These are phyloP conservation scores for Colletotrichum viniferum DNA, from an alignment of 2,329 filamentous ascomycete genomes.

Conservation along the genomic window DNA sequence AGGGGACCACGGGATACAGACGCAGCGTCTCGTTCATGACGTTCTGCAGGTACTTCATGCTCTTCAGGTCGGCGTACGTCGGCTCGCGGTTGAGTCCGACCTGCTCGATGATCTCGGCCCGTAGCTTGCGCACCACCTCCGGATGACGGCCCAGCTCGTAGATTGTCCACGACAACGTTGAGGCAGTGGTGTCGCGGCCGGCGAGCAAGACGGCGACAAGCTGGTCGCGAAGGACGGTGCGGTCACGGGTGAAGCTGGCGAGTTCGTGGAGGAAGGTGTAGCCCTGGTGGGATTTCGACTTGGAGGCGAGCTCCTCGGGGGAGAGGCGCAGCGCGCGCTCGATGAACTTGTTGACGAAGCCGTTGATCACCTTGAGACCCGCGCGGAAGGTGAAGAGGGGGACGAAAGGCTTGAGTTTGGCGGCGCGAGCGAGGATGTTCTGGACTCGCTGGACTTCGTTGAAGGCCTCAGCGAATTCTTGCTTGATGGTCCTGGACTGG, in stretches of 20 bases:
- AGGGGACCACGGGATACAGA: slow-evolving; percentile 78
- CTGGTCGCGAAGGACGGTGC: slow-evolving; percentile 79
- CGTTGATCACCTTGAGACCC: slow-evolving; percentile 71
- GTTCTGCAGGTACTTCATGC: slow-evolving; percentile 81
- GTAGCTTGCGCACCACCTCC: slow-evolving; percentile 68
- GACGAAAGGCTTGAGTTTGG: slow-evolving; percentile 66
- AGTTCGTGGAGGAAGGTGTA: slow-evolving; percentile 91
- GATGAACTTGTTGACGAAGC: slow-evolving; percentile 80
- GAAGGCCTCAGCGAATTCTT: slow-evolving; percentile 82
- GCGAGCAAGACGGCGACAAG: slow-evolving; percentile 82
- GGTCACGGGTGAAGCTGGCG: slow-evolving; percentile 77
- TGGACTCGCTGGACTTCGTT: slow-evolving; percentile 79
- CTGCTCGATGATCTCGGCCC: slow-evolving; percentile 70
- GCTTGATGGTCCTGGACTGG: slow-evolving; percentile 53
- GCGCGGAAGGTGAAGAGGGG: slow-evolving; percentile 67
- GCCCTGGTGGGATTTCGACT: slow-evolving; percentile 70
- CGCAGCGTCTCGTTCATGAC: slow-evolving; percentile 79
- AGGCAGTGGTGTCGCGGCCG: slow-evolving; percentile 86
- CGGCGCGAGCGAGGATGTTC: slow-evolving; percentile 67
- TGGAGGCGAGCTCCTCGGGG: slow-evolving; percentile 73
- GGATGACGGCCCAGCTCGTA: slow-evolving; percentile 82
- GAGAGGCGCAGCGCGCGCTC: slow-evolving; percentile 72
- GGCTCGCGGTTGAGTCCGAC: slow-evolving; percentile 68
- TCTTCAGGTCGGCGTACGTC: slow-evolving; percentile 82
- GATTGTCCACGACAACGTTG: slow-evolving; percentile 78